Evolutionary conservation across 306 rosid genomes (phyloP).

Genomic region (Trifolium dubium): DNA sequence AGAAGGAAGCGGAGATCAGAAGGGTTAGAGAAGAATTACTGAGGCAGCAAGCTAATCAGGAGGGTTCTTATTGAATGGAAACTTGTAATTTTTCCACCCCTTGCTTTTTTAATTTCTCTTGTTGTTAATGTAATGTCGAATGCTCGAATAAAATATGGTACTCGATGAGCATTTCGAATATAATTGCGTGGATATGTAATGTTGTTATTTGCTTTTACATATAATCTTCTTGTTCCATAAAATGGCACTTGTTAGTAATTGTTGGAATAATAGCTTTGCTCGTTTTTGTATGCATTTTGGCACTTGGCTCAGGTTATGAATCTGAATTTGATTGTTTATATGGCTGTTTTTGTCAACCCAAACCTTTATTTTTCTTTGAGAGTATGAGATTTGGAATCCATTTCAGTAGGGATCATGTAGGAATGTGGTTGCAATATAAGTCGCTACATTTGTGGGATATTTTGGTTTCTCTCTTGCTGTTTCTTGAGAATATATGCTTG

Average conservation of each 20-base stretch:
- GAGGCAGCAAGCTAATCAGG: constrained; percentile 61
- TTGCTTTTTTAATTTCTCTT: constrained; percentile 36
- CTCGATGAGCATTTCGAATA: constrained; percentile 24
- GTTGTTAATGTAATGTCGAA: constrained; percentile 31
- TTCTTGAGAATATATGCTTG: not conserved
- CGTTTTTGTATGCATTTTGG: not conserved
- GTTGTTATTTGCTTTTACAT: not conserved
- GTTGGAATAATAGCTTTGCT: constrained; percentile 38
- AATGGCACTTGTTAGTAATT: not conserved
- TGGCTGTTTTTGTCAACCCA: not conserved
- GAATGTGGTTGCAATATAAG: constrained; percentile 10
- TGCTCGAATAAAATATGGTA: constrained; percentile 38
- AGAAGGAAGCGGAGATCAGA: constrained; percentile 82
- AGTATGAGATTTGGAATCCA: constrained; percentile 18
- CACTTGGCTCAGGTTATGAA: not conserved
- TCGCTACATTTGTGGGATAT: constrained; percentile 1
- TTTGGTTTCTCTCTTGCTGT: not conserved
- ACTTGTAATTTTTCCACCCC: constrained; percentile 35
- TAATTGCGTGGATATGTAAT: constrained; percentile 34
- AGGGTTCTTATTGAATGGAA: constrained; percentile 56
- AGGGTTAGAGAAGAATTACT: constrained; percentile 81
- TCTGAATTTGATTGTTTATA: not conserved
- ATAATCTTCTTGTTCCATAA: constrained; percentile 25
- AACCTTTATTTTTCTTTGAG: constrained; percentile 14
- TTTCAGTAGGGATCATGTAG: not conserved